Evolutionary conservation across 768 basidiomycete species (phyloP), one percentile per base, ranked within the genome.

Genomic region (Tulasnella calospora): DNA sequence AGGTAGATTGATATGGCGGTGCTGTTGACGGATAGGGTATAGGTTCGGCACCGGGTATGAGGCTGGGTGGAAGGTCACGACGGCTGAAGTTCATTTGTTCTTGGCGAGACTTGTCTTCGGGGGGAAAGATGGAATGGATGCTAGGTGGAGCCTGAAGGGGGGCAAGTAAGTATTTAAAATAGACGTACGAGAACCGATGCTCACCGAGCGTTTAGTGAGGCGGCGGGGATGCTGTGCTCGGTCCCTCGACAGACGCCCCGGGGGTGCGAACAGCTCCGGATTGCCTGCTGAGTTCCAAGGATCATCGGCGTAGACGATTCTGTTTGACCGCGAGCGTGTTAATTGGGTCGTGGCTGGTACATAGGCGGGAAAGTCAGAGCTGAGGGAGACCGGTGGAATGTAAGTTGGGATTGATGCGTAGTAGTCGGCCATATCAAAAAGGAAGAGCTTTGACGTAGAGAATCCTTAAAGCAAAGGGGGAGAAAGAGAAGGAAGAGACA

Each of bases 231-330:
- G 61, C 61, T 30, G 61, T 67, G 61, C 61, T 67, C 61, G 61
- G 61, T 67, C 61, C 1, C 33, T 35, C 2, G 61, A 35, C 7
- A 27, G 61, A 6, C 61, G 61, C 30, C 61, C 30, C 30, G 0
- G 61, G 5, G 61, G 61, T 2, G 61, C 13, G 17, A 33, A 67
- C 61, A 67, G 33, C 61, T 67, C 61, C 30, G 61, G 33, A 73
- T 67, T 67, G 12, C 12, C 33, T 12, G 75, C 75, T 1, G 75
- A 76, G 36, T 76, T 76, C 75, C 75, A 76, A 40, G 75, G 75
- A 67, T 76, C 75, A 76, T 76, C 75, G 30, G 47, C 75, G 30
- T 76, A 76, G 51, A 67, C 57, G 35, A 76, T 36, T 21, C 75
- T 57, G 46, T 41, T 61, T 15, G 75, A 76, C 35, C 55, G 47